Conservation (phyloP, 176 grass and related monocot genomes). For the Poa annua region DNA sequence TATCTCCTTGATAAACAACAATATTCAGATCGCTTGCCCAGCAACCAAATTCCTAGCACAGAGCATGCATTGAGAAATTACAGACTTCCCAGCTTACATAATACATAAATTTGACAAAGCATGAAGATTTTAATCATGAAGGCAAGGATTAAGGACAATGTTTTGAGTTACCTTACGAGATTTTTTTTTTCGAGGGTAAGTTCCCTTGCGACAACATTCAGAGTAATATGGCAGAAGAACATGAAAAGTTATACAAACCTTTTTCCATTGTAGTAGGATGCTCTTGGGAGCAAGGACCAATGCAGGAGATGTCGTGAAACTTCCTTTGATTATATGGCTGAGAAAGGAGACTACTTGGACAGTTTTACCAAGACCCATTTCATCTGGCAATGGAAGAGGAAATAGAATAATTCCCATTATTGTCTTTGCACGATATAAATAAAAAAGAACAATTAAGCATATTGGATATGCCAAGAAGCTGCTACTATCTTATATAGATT, state of each 20-base stretch:
- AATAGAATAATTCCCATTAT: background rate
- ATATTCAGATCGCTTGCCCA: slow-evolving; percentile 67
- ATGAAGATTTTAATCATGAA: slow-evolving; percentile 25
- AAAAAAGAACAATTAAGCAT: background rate
- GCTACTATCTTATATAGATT: background rate
- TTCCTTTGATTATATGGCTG: slow-evolving; percentile 52
- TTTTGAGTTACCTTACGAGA: background rate
- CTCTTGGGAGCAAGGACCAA: slow-evolving; percentile 76
- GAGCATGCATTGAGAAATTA: background rate
- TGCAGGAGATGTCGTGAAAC: slow-evolving; percentile 43
- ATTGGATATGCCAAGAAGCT: background rate
- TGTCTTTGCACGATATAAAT: background rate
- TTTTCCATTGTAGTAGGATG: slow-evolving; percentile 80
- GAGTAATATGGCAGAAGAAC: background rate
- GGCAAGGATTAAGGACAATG: background rate
- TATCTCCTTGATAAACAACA: slow-evolving; percentile 75
- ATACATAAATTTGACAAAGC: slow-evolving; percentile 1
- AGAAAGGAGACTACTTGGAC: slow-evolving; percentile 78
- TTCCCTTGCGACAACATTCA: background rate
- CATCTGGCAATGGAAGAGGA: slow-evolving; percentile 59
- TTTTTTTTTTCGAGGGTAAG: too few relatives aligned
- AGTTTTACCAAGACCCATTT: slow-evolving; percentile 87
- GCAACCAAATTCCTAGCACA: slow-evolving; percentile 61
- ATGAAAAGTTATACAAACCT: slow-evolving; percentile 49
- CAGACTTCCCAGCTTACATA: background rate